These are phyloP conservation scores for Aspergillus steynii DNA, from an alignment of 495 filamentous ascomycete species.

Conservation along the genomic window DNA sequence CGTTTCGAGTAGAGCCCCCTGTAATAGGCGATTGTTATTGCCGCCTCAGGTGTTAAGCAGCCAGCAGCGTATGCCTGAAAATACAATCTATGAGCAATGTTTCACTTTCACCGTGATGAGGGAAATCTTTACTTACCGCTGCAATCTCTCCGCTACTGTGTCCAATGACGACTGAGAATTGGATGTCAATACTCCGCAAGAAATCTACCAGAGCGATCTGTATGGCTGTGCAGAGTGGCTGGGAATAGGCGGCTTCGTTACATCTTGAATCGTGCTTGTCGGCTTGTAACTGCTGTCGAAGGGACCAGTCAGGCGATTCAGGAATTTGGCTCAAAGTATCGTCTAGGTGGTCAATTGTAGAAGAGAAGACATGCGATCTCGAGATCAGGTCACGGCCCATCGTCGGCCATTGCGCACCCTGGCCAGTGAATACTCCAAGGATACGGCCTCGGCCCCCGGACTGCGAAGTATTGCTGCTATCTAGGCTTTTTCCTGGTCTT, in stretches of 20 bases:
- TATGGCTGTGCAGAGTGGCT: slow-evolving; percentile 44
- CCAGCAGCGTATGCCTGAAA: slow-evolving; percentile 34
- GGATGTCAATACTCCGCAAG: slow-evolving; percentile 14
- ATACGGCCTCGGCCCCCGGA: slow-evolving; percentile 17
- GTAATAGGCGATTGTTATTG: slow-evolving; percentile 54
- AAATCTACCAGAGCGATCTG: slow-evolving; percentile 23
- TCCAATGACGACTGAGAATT: slow-evolving; percentile 32
- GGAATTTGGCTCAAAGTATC: neutral
- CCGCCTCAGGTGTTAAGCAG: slow-evolving; percentile 33
- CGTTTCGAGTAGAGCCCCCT: slow-evolving; percentile 35
- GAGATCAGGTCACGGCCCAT: slow-evolving; percentile 36
- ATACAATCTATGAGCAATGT: neutral
- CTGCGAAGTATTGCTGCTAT: neutral
- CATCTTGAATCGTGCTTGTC: neutral
- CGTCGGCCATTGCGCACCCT: slow-evolving; percentile 35
- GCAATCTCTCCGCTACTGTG: slow-evolving; percentile 42
- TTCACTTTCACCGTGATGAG: neutral
- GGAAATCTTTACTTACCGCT: slow-evolving; percentile 10
- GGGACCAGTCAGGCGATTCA: slow-evolving; percentile 12
- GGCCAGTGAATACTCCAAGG: slow-evolving; percentile 36
- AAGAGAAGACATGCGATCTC: slow-evolving; percentile 20
- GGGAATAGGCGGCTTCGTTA: slow-evolving; percentile 11
- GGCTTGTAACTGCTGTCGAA: slow-evolving; percentile 9
- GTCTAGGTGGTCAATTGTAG: slow-evolving; percentile 13
- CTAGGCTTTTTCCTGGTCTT: neutral